Percentiles rank a stretch among this genome's conserved stretches.
These are phyloP conservation scores for Fusarium oxysporum DNA, from an alignment of 2,329 filamentous ascomycete genomes.

Conservation along the genomic window DNA sequence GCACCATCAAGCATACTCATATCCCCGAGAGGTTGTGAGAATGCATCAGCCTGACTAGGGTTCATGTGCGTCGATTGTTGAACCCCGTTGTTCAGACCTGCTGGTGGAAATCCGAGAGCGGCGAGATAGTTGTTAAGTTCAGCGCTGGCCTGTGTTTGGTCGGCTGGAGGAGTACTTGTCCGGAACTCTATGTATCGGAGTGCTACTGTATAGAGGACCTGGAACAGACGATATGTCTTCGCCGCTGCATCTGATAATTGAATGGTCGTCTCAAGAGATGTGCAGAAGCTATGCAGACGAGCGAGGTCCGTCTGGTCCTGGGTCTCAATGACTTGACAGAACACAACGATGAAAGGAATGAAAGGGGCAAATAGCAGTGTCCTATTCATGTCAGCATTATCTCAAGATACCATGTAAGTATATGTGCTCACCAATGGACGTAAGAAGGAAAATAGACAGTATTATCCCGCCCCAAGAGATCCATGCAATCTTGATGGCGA, in stretches of 20 bases:
- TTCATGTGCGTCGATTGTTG: conserved; percentile 34
- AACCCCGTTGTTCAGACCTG: conserved; percentile 10
- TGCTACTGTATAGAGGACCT: conserved; percentile 68
- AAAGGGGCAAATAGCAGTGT: conserved; percentile 63
- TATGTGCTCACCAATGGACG: conserved; percentile 55
- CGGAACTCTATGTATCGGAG: conserved; percentile 69
- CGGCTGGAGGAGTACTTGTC: conserved; percentile 41
- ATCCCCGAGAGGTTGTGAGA: conserved; percentile 28
- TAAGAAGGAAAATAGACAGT: conserved; percentile 54
- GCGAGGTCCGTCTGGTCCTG: conserved; percentile 55
- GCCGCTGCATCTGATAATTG: conserved; percentile 61
- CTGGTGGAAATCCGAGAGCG: conserved; percentile 59
- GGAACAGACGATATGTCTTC: conserved; percentile 68
- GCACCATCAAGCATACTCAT: conserved; percentile 17
- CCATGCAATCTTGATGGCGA: conserved; percentile 56
- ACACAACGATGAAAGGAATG: conserved; percentile 65
- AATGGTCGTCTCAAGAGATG: conserved; percentile 62
- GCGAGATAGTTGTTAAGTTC: conserved; percentile 53
- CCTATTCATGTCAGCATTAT: conserved; percentile 45
- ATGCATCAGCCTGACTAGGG: conserved; percentile 12
- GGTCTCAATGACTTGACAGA: conserved; percentile 63
- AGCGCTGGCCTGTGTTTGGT: conserved; percentile 50
- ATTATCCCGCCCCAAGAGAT: conserved; percentile 51
- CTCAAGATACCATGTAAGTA: no score
- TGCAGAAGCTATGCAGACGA: conserved; percentile 63